These are phyloP conservation scores for Silene vulgaris DNA, from an alignment of 179 eudicot genomes.

Conservation along the genomic window DNA sequence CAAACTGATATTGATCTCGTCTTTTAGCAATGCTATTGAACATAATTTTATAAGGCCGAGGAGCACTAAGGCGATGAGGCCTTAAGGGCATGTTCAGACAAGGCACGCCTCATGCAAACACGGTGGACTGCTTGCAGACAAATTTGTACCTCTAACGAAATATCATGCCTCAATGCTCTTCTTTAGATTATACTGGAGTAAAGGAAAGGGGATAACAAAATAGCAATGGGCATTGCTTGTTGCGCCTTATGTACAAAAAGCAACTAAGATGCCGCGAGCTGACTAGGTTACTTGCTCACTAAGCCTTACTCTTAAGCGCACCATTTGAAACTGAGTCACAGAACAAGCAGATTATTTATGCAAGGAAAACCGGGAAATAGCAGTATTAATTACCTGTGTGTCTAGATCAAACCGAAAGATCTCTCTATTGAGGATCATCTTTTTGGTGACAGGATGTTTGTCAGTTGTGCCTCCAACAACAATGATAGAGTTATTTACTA, in stretches of 20 bases:
- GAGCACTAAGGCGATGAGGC: no score
- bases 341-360: neutral
- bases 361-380: neutral
- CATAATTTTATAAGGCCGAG: no score
- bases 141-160: no score
- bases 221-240: no score
- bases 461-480: conserved; percentile 98
- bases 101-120: no score
- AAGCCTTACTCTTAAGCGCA: neutral
- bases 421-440: conserved; percentile 82
- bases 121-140: no score
- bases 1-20: neutral
- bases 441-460: conserved; percentile 84
- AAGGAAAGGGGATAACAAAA: no score
- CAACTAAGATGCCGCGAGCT: neutral
- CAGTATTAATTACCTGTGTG: conserved; percentile 45
- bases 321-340: neutral
- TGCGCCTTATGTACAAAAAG: no score
- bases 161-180: neutral
- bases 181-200: no score
- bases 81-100: no score
- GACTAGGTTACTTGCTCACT: no score
- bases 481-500: conserved; percentile 66
- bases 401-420: conserved; percentile 64
- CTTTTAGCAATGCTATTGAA: no score